These are phyloP conservation scores for Blastomyces silverae DNA, from an alignment of 2,329 filamentous ascomycete genomes.

Conservation along the genomic window DNA sequence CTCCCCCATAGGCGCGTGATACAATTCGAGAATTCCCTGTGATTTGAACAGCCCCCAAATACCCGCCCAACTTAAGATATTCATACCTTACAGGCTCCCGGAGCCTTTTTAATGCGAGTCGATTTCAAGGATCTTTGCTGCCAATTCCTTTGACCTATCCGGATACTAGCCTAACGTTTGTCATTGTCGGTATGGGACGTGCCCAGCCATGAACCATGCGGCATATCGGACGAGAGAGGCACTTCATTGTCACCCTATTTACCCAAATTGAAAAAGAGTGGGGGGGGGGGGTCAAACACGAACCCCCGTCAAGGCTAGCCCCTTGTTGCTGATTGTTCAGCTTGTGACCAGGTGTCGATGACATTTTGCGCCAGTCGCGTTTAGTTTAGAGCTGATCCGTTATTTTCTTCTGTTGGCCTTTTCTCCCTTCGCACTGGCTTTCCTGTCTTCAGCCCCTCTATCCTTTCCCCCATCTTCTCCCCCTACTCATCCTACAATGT, in stretches of 20 bases:
- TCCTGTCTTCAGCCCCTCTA: too few relatives aligned
- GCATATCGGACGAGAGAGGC: not conserved
- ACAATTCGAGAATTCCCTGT: not conserved
- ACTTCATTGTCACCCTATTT: not conserved
- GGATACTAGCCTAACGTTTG: not conserved
- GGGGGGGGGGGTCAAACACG: not conserved
- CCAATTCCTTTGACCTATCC: not conserved
- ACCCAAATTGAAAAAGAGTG: not conserved
- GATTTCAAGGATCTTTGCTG: not conserved
- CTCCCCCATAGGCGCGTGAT: not conserved
- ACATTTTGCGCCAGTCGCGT: conserved; percentile 8
- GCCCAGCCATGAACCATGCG: not conserved
- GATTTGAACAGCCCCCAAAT: not conserved
- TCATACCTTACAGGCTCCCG: too few relatives aligned
- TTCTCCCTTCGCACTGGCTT: not conserved
- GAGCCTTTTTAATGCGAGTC: not conserved
- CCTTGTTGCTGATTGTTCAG: conserved; percentile 1
- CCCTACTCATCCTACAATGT: not conserved
- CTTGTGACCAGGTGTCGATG: not conserved
- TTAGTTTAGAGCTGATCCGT: not conserved
- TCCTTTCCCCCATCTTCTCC: not conserved
- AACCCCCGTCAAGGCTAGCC: not conserved
- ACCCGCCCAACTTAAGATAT: not conserved
- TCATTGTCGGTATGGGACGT: not conserved
- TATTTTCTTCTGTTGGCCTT: not conserved